Percentiles rank a stretch among this genome's conserved stretches.
Evolutionary conservation across 2,329 filamentous ascomycete genomes (phyloP).

Genomic region (Aspergillus candidus): DNA sequence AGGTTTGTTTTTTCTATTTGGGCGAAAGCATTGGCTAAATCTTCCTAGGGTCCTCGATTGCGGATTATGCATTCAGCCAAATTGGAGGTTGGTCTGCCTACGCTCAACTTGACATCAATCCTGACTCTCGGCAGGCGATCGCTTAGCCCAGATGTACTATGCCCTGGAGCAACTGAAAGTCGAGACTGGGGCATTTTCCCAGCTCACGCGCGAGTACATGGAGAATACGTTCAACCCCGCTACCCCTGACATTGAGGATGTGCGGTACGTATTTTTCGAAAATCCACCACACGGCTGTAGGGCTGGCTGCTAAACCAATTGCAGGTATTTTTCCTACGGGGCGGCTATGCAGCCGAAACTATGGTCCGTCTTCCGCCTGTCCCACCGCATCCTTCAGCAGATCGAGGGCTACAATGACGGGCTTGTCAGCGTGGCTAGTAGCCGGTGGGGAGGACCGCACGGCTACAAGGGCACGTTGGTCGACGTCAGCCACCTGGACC

Average conservation of each 20-base stretch:
- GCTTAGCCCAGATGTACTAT: constrained; percentile 51
- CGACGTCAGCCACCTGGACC: constrained; percentile 58
- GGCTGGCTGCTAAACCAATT: constrained; percentile 5
- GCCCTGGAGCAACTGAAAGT: constrained; percentile 50
- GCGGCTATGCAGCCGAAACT: constrained; percentile 51
- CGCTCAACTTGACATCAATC: not conserved
- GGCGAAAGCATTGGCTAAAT: constrained; percentile 9
- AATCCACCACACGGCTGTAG: not conserved
- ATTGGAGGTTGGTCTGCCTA: constrained; percentile 46
- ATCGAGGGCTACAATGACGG: constrained; percentile 58
- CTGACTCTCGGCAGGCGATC: constrained; percentile 44
- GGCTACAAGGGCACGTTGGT: constrained; percentile 57
- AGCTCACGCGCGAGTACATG: constrained; percentile 56
- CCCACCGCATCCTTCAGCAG: constrained; percentile 49
- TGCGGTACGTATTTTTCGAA: constrained; percentile 34
- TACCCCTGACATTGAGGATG: constrained; percentile 50
- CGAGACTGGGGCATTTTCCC: constrained; percentile 56
- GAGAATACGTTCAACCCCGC: constrained; percentile 52
- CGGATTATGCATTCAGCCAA: constrained; percentile 55
- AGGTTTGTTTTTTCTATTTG: constrained; percentile 27
- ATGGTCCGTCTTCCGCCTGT: constrained; percentile 53
- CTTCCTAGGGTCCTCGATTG: constrained; percentile 50
- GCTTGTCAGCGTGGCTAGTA: constrained; percentile 54
- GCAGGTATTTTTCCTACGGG: constrained; percentile 58
- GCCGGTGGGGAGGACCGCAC: constrained; percentile 50